phyloP scores from a whole-genome alignment of 2,329 filamentous ascomycete genomes.

The Acrocalymma vagum region DNA sequence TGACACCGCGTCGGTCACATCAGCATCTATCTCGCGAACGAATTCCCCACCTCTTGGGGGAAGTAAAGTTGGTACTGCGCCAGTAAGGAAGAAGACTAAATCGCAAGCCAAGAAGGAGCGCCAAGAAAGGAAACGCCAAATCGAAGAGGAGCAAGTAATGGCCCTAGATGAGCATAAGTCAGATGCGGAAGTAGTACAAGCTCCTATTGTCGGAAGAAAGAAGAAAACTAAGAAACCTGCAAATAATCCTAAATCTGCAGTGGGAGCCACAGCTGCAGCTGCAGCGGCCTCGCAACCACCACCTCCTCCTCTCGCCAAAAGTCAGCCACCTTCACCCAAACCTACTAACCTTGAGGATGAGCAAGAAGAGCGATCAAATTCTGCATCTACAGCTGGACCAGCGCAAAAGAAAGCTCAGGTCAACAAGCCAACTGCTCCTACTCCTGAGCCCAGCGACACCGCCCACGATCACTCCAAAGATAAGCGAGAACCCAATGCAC shows the following conservation, averaged over 20 bases:
- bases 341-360: slow-evolving; percentile 37
- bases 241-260: slow-evolving; percentile 35
- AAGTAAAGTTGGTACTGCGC: slow-evolving; percentile 72
- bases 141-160: slow-evolving; percentile 65
- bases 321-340: slow-evolving; percentile 40
- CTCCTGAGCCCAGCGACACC: slow-evolving; percentile 23
- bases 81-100: slow-evolving; percentile 75
- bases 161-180: slow-evolving; percentile 51
- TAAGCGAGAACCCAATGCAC: slow-evolving; percentile 39
- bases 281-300: slow-evolving; percentile 19
- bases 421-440: slow-evolving; percentile 28
- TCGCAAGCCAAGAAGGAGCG: slow-evolving; percentile 81
- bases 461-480: slow-evolving; percentile 39
- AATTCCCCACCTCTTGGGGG: slow-evolving; percentile 72
- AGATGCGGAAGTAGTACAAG: slow-evolving; percentile 64
- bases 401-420: slow-evolving; percentile 26
- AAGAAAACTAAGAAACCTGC: slow-evolving; percentile 81
- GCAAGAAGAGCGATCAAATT: slow-evolving; percentile 18
- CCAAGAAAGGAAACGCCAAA: slow-evolving; percentile 67
- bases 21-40: slow-evolving; percentile 75
- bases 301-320: no score
- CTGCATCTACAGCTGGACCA: slow-evolving; percentile 12
- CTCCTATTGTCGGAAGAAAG: slow-evolving; percentile 80
- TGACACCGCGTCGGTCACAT: slow-evolving; percentile 79
- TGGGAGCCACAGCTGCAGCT: slow-evolving; percentile 8